Percentiles rank a stretch among this genome's conserved stretches.
Evolutionary conservation across 495 filamentous ascomycete species (phyloP).

Genomic region (Staphylotrichum tortipilum): DNA sequence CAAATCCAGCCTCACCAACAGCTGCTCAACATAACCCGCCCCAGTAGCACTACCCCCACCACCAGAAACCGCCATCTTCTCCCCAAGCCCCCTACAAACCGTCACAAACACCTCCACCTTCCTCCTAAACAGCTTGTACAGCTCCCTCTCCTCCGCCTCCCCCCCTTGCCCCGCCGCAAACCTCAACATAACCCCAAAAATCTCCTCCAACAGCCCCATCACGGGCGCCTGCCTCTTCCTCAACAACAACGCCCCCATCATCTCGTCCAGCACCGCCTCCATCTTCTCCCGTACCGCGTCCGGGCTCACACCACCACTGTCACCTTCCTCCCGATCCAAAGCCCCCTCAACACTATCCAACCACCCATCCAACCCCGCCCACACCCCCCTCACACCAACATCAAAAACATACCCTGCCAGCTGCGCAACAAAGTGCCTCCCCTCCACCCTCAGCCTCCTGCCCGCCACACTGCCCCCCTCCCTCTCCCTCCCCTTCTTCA

Average conservation of each 20-base stretch:
- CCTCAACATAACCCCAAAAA: constrained; percentile 60
- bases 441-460: constrained; percentile 55
- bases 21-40: constrained; percentile 43
- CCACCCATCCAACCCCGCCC: constrained; percentile 58
- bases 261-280: constrained; percentile 66
- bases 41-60: constrained; percentile 34
- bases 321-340: too few relatives aligned
- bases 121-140: constrained; percentile 58
- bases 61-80: constrained; percentile 41
- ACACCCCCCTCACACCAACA: constrained; percentile 59
- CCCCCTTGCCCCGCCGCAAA: constrained; percentile 42
- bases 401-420: constrained; percentile 70
- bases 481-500: background rate
- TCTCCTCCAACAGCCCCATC: constrained; percentile 65
- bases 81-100: constrained; percentile 51
- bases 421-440: constrained; percentile 64
- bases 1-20: constrained; percentile 54
- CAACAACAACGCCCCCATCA: constrained; percentile 67
- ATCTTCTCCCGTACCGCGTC: constrained; percentile 61
- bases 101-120: constrained; percentile 61
- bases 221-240: constrained; percentile 61
- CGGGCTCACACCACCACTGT: constrained; percentile 23
- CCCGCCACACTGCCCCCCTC: constrained; percentile 15
- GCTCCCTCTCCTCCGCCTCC: constrained; percentile 34
- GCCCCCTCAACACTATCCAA: constrained; percentile 51